Percentiles rank a stretch among this genome's conserved stretches.
Conservation (phyloP, 495 filamentous ascomycete species). For the Hypoxylon lienhwacheense region DNA sequence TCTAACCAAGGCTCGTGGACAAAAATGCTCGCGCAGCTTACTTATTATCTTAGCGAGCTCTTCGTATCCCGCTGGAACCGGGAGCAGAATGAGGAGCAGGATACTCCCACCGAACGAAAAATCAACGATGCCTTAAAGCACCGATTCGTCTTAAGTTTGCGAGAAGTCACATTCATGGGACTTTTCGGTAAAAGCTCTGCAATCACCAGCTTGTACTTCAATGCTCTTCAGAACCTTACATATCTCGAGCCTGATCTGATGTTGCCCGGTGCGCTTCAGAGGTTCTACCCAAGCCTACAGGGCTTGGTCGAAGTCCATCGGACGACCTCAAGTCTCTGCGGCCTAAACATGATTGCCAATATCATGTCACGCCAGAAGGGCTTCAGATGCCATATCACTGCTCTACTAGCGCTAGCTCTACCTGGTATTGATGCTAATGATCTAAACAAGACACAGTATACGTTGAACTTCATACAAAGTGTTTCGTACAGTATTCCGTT, state of each 20-base stretch:
- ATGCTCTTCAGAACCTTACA: conserved; percentile 82
- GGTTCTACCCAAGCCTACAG: conserved; percentile 95
- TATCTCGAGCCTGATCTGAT: conserved; percentile 92
- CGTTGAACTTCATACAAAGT: conserved; percentile 89
- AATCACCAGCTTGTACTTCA: conserved; percentile 87
- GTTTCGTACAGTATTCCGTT: conserved; percentile 95
- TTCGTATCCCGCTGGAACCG: conserved; percentile 98
- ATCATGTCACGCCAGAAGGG: conserved; percentile 89
- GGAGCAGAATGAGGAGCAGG: conserved; percentile 88
- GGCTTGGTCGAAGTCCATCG: conserved; percentile 96
- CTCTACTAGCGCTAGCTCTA: conserved; percentile 83
- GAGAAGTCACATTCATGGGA: conserved; percentile 97
- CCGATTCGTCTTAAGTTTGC: conserved; percentile 86
- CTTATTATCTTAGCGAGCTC: conserved; percentile 91
- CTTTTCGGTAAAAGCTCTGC: conserved; percentile 93
- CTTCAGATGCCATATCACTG: conserved; percentile 92
- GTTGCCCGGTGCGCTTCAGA: conserved; percentile 87
- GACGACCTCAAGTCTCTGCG: conserved; percentile 89
- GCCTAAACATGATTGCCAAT: conserved; percentile 84
- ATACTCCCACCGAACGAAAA: conserved; percentile 73
- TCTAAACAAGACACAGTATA: conserved; percentile 92
- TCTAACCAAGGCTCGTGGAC: conserved; percentile 96
- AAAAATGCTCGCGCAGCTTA: conserved; percentile 82
- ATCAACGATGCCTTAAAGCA: conserved; percentile 79
- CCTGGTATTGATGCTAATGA: conserved; percentile 98